phyloP scores from a whole-genome alignment of 2,329 filamentous ascomycete species.

The Beauveria sp. region DNA sequence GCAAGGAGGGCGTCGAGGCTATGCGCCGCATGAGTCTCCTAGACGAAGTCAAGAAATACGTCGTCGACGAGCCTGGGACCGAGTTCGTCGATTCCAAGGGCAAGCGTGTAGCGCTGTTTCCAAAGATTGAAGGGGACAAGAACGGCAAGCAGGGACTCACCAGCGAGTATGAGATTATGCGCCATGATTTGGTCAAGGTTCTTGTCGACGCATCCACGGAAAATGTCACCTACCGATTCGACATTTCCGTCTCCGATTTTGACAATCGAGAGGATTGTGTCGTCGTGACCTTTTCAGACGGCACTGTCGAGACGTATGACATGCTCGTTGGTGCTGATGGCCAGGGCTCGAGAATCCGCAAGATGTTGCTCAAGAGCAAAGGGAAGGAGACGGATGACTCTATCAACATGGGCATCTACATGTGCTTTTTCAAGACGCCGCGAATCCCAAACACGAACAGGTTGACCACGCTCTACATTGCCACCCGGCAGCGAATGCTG shows the following conservation, averaged over 20 bases:
- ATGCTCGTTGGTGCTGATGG: conserved; percentile 46
- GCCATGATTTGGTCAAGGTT: conserved; percentile 44
- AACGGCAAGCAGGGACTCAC: conserved; percentile 34
- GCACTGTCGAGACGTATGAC: conserved; percentile 36
- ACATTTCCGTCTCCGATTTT: conserved; percentile 19
- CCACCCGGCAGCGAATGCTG: conserved; percentile 23
- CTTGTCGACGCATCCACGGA: conserved; percentile 35
- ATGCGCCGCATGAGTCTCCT: conserved; percentile 33
- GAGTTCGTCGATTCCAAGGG: conserved; percentile 36
- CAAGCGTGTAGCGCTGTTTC: conserved; percentile 30
- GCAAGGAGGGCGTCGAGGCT: conserved; percentile 32
- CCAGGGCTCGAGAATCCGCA: conserved; percentile 38
- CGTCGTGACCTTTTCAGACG: conserved; percentile 31
- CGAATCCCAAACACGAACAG: conserved; percentile 3
- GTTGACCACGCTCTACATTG: conserved; percentile 21
- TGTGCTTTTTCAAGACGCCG: conserved; percentile 21
- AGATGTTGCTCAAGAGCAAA: conserved; percentile 23
- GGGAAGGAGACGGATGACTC: neutral
- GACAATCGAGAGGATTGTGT: conserved; percentile 18
- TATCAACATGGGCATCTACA: conserved; percentile 16
- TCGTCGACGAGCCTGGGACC: conserved; percentile 42
- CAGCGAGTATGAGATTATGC: conserved; percentile 53
- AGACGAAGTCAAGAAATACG: conserved; percentile 24
- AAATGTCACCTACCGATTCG: conserved; percentile 21
- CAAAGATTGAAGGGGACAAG: conserved; percentile 33